Percentiles rank a stretch among this genome's conserved stretches.
Conservation (phyloP, 1,284 basidiomycete genomes). For the Naganishia cerealis region DNA sequence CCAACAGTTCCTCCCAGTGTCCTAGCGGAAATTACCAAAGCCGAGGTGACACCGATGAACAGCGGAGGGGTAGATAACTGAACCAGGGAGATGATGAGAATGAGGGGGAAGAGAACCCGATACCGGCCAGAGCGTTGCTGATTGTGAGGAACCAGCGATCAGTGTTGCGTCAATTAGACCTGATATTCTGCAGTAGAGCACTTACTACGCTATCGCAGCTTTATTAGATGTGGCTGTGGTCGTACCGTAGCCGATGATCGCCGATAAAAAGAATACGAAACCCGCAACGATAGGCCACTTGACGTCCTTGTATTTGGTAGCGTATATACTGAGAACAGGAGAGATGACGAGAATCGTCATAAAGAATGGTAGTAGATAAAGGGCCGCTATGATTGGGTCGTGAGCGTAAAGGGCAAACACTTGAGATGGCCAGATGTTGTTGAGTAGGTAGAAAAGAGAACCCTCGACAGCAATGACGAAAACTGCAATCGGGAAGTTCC, state of each 20-base stretch:
- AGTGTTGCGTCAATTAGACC: neutral
- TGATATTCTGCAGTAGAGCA: neutral
- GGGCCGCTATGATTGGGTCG: conserved; percentile 9
- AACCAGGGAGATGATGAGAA: conserved; percentile 36
- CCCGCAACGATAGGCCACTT: conserved; percentile 27
- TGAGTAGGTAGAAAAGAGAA: conserved; percentile 23
- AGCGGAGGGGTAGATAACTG: conserved; percentile 38
- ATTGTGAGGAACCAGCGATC: neutral
- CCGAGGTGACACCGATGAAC: conserved; percentile 38
- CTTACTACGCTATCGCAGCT: conserved; percentile 22
- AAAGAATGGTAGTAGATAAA: conserved; percentile 21
- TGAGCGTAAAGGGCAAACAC: conserved; percentile 21
- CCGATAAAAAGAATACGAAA: conserved; percentile 13
- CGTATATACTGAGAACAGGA: conserved; percentile 16
- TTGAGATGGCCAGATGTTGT: conserved; percentile 23
- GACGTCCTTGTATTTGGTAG: conserved; percentile 26
- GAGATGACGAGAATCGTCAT: conserved; percentile 25
- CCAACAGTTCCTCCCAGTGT: conserved; percentile 20
- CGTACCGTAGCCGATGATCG: conserved; percentile 21
- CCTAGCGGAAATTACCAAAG: conserved; percentile 33
- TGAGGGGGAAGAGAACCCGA: conserved; percentile 37
- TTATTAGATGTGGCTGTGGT: conserved; percentile 21
- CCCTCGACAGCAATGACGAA: conserved; percentile 24
- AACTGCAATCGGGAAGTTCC: conserved; percentile 26
- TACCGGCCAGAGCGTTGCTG: conserved; percentile 34